These are phyloP conservation scores for Neodidymelliopsis sp. DNA, from an alignment of 2,329 filamentous ascomycete species.

Conservation along the genomic window DNA sequence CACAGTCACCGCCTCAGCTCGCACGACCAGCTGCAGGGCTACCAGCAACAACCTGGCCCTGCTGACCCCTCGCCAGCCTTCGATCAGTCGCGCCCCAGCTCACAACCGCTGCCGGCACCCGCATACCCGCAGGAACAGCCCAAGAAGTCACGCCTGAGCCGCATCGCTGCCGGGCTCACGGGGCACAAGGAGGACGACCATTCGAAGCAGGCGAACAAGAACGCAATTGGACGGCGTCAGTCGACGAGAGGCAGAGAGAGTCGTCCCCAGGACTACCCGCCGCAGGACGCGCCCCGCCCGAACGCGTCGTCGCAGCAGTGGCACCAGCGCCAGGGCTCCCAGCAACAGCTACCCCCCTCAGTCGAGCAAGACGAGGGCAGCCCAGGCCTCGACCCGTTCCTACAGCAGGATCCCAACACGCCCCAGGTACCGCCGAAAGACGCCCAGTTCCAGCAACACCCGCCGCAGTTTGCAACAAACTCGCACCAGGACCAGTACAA, in stretches of 20 bases:
- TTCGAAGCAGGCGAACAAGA: conserved; percentile 39
- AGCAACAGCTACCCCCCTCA: conserved; percentile 44
- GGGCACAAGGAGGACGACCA: conserved; percentile 44
- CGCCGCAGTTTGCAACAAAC: conserved; percentile 26
- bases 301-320: conserved; percentile 33
- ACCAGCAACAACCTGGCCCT: conserved; percentile 33
- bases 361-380: conserved; percentile 48
- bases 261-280: conserved; percentile 36
- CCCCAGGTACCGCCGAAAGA: conserved; percentile 50
- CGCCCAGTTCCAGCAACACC: conserved; percentile 38
- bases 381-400: conserved; percentile 47
- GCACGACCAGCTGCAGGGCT: conserved; percentile 42
- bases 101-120: conserved; percentile 20
- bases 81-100: conserved; percentile 19
- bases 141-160: conserved; percentile 46
- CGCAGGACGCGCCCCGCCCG: conserved; percentile 34
- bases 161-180: conserved; percentile 38
- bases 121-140: conserved; percentile 26
- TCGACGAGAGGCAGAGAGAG: conserved; percentile 48
- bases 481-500: conserved; percentile 43
- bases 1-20: conserved; percentile 40
- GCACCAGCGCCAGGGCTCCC: conserved; percentile 40
- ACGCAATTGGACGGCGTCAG: conserved; percentile 40
- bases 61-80: conserved; percentile 32
- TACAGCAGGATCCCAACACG: conserved; percentile 43